phyloP scores from a whole-genome alignment of 257 asterid species.

The Fraxinus excelsior region DNA sequence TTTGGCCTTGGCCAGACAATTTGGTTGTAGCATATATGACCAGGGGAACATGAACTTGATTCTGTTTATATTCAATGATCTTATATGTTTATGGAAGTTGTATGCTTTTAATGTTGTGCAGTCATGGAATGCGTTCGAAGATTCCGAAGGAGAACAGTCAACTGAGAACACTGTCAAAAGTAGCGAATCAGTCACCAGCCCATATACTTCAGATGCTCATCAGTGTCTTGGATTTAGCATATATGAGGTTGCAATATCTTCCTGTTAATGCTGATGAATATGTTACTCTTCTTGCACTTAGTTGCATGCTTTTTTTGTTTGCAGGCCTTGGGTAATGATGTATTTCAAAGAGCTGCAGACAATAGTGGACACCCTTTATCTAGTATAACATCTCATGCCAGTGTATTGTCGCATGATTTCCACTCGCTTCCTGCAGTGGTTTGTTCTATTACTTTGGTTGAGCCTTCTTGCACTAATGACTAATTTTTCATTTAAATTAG shows the following conservation, averaged over 20 bases:
- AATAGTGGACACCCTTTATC: conserved; percentile 37
- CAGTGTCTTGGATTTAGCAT: conserved; percentile 37
- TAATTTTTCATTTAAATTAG: conserved; percentile 10
- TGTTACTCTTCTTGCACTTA: conserved; percentile 28
- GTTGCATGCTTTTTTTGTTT: conserved; percentile 27
- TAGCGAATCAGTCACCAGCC: conserved; percentile 32
- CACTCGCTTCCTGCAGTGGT: conserved; percentile 46
- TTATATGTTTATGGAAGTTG: background rate
- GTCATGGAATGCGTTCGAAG: conserved; percentile 75
- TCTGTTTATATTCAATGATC: background rate
- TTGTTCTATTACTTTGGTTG: conserved; percentile 25
- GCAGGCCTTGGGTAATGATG: conserved; percentile 45
- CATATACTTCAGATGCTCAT: conserved; percentile 42
- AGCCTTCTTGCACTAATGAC: conserved; percentile 20
- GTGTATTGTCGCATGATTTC: conserved; percentile 37
- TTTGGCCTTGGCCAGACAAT: conserved; percentile 1
- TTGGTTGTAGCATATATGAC: background rate
- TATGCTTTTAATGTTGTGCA: conserved; percentile 35
- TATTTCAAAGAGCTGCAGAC: conserved; percentile 32
- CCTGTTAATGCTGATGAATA: conserved; percentile 10
- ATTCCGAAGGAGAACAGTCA: conserved; percentile 37
- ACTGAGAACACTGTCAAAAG: conserved; percentile 30
- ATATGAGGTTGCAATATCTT: conserved; percentile 49
- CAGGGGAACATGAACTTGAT: conserved; percentile 13
- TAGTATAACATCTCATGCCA: conserved; percentile 38